phyloP scores from a whole-genome alignment of 306 rosid genomes.

The Alnus rubra region DNA sequence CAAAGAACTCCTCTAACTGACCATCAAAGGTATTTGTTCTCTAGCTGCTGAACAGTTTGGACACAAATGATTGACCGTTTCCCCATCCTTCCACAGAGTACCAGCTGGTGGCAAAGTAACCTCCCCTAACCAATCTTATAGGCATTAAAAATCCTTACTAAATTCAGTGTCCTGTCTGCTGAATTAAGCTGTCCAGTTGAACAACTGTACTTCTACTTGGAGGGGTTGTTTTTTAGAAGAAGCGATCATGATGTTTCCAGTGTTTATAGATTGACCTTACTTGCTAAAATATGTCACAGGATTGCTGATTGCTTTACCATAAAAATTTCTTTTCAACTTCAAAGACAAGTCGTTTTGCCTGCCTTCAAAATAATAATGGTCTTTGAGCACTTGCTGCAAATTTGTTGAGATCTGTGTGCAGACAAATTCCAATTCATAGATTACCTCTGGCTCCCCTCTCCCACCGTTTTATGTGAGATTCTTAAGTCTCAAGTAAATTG shows the following conservation, averaged over 20 bases:
- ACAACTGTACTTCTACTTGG: too few relatives aligned
- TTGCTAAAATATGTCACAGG: neutral
- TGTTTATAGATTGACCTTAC: neutral
- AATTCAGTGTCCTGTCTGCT: neutral
- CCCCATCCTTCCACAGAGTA: neutral
- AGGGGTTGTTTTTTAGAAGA: too few relatives aligned
- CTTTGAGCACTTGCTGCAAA: neutral
- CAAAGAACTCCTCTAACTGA: neutral
- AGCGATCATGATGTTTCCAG: neutral
- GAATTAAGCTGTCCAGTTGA: too few relatives aligned
- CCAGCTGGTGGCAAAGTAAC: neutral
- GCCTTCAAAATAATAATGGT: neutral
- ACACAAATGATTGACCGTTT: neutral
- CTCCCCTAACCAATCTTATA: neutral
- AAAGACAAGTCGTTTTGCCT: neutral
- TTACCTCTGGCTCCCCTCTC: neutral
- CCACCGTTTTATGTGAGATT: neutral
- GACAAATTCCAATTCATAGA: neutral
- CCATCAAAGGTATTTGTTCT: neutral
- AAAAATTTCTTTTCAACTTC: neutral
- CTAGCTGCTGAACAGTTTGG: conserved; percentile 1
- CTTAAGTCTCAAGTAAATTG: neutral
- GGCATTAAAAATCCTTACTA: neutral
- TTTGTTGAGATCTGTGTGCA: neutral
- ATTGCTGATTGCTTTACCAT: neutral